Conservation (phyloP, 257 asterid genomes). For the Solanum pinnatisectum region DNA sequence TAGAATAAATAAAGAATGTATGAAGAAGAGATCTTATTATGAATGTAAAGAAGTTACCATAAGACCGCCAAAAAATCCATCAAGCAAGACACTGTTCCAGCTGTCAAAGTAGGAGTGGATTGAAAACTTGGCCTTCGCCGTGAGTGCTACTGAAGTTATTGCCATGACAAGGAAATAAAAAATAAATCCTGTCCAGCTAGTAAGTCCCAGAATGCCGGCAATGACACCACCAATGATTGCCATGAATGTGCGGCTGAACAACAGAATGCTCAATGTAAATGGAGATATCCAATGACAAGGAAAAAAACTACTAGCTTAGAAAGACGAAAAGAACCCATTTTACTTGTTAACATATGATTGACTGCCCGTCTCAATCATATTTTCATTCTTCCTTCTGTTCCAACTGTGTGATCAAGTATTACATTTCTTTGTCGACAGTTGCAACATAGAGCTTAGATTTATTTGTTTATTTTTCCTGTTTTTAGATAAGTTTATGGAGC, state of each 20-base stretch:
- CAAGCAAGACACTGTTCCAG: constrained; percentile 70
- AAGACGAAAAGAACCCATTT: background rate
- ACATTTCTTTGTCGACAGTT: background rate
- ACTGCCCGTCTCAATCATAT: background rate
- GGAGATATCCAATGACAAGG: background rate
- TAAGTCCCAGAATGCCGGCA: constrained; percentile 77
- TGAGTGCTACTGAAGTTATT: constrained; percentile 73
- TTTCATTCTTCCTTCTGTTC: background rate
- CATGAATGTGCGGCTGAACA: constrained; percentile 86
- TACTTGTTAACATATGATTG: background rate
- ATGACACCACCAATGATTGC: constrained; percentile 86
- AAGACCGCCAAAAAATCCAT: constrained; percentile 86
- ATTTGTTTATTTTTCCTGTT: background rate
- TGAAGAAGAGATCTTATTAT: background rate
- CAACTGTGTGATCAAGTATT: background rate
- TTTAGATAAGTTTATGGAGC: background rate
- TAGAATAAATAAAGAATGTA: background rate
- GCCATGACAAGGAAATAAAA: constrained; percentile 83
- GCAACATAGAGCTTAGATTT: background rate
- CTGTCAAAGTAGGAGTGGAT: constrained; percentile 68
- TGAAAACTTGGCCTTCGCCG: constrained; percentile 78
- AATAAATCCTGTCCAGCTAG: constrained; percentile 66
- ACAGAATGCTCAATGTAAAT: background rate
- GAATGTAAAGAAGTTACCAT: constrained; percentile 37
- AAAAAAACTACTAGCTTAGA: background rate